Evolutionary conservation across 2,329 filamentous ascomycete genomes (phyloP).

Genomic region (Colletotrichum musae): DNA sequence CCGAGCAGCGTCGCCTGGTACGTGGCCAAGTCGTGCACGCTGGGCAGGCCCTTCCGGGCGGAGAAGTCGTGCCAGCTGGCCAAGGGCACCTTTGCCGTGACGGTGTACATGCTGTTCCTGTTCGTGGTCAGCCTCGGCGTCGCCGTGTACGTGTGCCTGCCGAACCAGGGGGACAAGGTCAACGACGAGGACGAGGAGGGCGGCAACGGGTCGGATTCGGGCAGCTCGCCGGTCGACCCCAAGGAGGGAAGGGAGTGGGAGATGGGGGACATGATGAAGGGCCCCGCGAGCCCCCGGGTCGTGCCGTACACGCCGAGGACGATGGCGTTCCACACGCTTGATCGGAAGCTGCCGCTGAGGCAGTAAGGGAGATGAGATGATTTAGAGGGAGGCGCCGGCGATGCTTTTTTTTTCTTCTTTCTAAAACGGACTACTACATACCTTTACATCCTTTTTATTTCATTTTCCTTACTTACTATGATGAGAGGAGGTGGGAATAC

Average conservation of each 20-base stretch:
- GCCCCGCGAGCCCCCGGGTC: slow-evolving; percentile 52
- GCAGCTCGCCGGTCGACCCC: slow-evolving; percentile 49
- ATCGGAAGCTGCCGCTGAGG: slow-evolving; percentile 69
- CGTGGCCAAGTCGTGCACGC: slow-evolving; percentile 77
- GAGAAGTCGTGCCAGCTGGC: slow-evolving; percentile 76
- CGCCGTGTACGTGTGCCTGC: slow-evolving; percentile 70
- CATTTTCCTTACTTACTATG: not conserved
- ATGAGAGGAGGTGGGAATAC: not conserved
- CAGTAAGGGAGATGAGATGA: slow-evolving; percentile 42
- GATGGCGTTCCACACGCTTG: slow-evolving; percentile 75
- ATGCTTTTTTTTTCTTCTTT: no score
- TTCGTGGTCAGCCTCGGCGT: slow-evolving; percentile 73
- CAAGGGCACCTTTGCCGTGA: slow-evolving; percentile 76
- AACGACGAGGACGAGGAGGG: slow-evolving; percentile 56
- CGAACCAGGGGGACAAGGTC: slow-evolving; percentile 68
- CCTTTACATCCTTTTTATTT: not conserved
- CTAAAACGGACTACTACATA: not conserved
- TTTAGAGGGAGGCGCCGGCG: not conserved
- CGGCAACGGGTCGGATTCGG: slow-evolving; percentile 48
- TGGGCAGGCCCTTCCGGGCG: slow-evolving; percentile 68
- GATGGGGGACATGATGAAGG: slow-evolving; percentile 65
- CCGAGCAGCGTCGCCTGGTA: slow-evolving; percentile 80
- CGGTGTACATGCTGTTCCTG: slow-evolving; percentile 75
- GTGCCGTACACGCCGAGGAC: slow-evolving; percentile 76
- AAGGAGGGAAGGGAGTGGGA: slow-evolving; percentile 66